Evolutionary conservation across 1,284 basidiomycete species (phyloP).

Genomic region (Phlebopus sp.): DNA sequence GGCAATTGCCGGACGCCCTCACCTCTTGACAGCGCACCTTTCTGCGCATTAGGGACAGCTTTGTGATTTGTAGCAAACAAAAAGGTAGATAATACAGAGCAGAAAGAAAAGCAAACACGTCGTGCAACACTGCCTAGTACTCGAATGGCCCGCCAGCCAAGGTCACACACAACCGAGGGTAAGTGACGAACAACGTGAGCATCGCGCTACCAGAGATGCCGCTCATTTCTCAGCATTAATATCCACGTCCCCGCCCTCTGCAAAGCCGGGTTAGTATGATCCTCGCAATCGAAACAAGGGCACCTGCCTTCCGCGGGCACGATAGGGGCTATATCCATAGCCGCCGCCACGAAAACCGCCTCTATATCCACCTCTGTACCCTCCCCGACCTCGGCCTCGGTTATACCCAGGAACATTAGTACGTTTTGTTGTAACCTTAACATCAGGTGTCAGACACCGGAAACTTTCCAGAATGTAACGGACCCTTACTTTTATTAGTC

Average conservation of each 20-base stretch:
- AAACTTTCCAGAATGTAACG: conserved; percentile 2
- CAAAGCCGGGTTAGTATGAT: conserved; percentile 12
- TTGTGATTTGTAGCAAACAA: conserved; percentile 21
- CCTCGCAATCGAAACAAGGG: conserved; percentile 4
- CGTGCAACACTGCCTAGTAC: conserved; percentile 11
- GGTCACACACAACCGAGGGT: conserved; percentile 7
- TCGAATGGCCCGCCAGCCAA: conserved; percentile 3
- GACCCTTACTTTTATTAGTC: conserved; percentile 78
- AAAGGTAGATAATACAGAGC: conserved; percentile 28
- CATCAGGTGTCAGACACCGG: conserved; percentile 3
- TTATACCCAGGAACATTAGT: conserved; percentile 92
- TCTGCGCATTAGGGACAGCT: conserved; percentile 26
- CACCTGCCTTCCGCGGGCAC: conserved; percentile 75
- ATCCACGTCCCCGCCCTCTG: conserved; percentile 73
- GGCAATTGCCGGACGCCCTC: conserved; percentile 1
- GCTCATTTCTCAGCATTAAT: conserved; percentile 40
- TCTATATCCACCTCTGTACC: conserved; percentile 64
- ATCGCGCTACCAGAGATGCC: conserved; percentile 6
- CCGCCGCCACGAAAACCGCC: conserved; percentile 49
- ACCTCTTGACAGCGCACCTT: neutral
- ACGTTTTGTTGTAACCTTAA: conserved; percentile 85
- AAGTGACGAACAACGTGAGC: conserved; percentile 11
- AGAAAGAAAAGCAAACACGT: conserved; percentile 20
- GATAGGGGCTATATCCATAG: conserved; percentile 72
- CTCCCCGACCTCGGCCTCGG: conserved; percentile 78